Evolutionary conservation across 805 yeast species (phyloP), one percentile per base, ranked within the genome.

Genomic region (Cyberlindnera euphorbiae): DNA sequence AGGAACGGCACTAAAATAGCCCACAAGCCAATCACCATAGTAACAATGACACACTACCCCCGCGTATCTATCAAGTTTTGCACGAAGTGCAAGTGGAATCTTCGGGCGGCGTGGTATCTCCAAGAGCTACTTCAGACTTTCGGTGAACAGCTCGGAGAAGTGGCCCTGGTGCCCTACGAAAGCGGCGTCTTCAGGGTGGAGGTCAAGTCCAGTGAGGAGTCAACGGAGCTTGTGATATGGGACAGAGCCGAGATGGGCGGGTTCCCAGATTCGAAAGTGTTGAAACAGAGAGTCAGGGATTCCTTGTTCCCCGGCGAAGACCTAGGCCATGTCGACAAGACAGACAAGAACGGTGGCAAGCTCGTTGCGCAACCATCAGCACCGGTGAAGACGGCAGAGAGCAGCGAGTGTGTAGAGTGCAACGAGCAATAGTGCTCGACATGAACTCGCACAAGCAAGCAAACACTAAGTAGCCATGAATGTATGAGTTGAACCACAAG

Each of bases 111-210:
- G 0, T 88, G 96, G 96, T 85, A 85, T 48, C 64, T 77, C 22
- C 95, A 84, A 55, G 96, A 87, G 58, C 63, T 88, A 2, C 60
- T 87, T n/a, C 86, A 82, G 51, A 88, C 96, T 0, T 88, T 86
- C 57, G 79, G 78, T 4, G 56, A 60, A 5, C 63, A 65, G 16
- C 50, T 77, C 7, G 78, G 77, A 12, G 82, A 79, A 38, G 72
- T 79, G 3, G 60, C 77, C 0, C 53, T 72, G 55, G 58, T 60
- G 30, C 69, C 86, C 52, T 53, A 67, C 35, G 52, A 60, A 37
- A 52, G 68, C 26, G 94, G 77, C 9, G 74, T 76, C 6, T 87
- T 87, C 53, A 66, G 69, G 38, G 73, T 89, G 13, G 62, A 66
- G 14, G 69, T 79, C 39, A 66, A 69, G 42, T 59, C 52, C 15